Evolutionary conservation across 2,329 filamentous ascomycete species (phyloP), one percentile per base, ranked within the genome.

Genomic region (Scedosporium boydii): DNA sequence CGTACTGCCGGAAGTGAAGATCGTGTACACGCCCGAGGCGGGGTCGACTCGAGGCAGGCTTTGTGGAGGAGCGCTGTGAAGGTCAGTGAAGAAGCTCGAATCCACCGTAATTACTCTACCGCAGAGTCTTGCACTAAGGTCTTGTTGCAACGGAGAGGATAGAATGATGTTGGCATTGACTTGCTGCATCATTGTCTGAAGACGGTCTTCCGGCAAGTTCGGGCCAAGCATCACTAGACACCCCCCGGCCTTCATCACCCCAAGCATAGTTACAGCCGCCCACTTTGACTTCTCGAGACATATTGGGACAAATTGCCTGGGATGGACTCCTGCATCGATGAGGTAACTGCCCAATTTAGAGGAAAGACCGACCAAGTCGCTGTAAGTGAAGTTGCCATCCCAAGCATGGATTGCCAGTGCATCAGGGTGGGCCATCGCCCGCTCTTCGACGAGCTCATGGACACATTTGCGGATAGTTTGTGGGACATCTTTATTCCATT

Each of bases 1-100:
- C 0, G 85, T 87, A 64, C 83, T 87, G 12, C 85, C 85, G 1
- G 84, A 87, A 9, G 85, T 87, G 69, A 87, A 87, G 68, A 87
- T 38, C 10, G 34, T 38, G 85, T 67, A 87, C 82, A 64, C 81
- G 82, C 34, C 80, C 74, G 7, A 68, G 63, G 44, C 6, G 6
- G n/a, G 44, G 16, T 48, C n/a, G 44, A n/a, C 21, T 21, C 4
- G 21, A 9, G 44, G 44, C 14, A 48, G 10, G 16, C 4, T 48
- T 18, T 18, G 44, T 7, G 16, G 9, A 3, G 21, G 44, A 48
- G 21, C 21, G 44, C 9, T 48, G 6, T 18, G 44, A 48, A 48
- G 21, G 44, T 23, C 21, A 7, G 16, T 12, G 6, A 48, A 48
- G 44, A 23, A 18, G 44, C 21, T 48, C 18, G 44, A 48, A 21